phyloP scores from a whole-genome alignment of 2,329 filamentous ascomycete genomes.

The Neodidymelliopsis sp. region DNA sequence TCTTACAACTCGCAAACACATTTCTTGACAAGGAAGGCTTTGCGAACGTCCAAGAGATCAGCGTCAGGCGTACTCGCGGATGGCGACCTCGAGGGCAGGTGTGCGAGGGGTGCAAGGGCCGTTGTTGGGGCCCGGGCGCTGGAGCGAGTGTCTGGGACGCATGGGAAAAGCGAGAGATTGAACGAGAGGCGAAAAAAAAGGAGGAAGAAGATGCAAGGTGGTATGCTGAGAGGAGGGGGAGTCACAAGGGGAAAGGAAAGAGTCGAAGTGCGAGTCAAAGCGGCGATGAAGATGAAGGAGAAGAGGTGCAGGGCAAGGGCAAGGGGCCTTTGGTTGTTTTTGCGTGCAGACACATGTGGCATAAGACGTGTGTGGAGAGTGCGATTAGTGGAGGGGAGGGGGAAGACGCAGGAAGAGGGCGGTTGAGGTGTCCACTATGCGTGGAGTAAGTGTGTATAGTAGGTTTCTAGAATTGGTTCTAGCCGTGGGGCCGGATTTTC shows the following conservation, averaged over 20 bases:
- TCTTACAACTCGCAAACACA: slow-evolving; percentile 82
- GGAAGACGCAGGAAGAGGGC: slow-evolving; percentile 16
- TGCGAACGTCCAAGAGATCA: slow-evolving; percentile 77
- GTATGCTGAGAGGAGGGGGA: slow-evolving; percentile 49
- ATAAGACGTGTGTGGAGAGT: slow-evolving; percentile 45
- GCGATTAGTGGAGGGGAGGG: not conserved
- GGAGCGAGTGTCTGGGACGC: slow-evolving; percentile 78
- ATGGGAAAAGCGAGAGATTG: slow-evolving; percentile 71
- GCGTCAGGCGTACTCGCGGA: slow-evolving; percentile 78
- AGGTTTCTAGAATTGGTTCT: too few relatives aligned
- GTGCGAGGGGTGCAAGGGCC: slow-evolving; percentile 83
- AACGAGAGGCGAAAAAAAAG: slow-evolving; percentile 51
- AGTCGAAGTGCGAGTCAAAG: slow-evolving; percentile 45
- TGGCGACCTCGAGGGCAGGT: slow-evolving; percentile 88
- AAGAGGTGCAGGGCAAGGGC: slow-evolving; percentile 6
- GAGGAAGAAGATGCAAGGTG: slow-evolving; percentile 41
- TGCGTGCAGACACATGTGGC: slow-evolving; percentile 52
- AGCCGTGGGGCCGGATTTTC: too few relatives aligned
- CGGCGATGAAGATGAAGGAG: slow-evolving; percentile 26
- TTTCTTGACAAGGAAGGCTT: slow-evolving; percentile 91
- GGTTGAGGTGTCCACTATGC: slow-evolving; percentile 42
- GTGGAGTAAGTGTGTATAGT: not conserved
- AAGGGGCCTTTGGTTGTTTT: slow-evolving; percentile 44
- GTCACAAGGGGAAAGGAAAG: slow-evolving; percentile 57
- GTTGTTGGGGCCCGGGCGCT: slow-evolving; percentile 89